Base-by-base conservation (phyloP, 345 rosid species). In the Nasturtium officinale region DNA sequence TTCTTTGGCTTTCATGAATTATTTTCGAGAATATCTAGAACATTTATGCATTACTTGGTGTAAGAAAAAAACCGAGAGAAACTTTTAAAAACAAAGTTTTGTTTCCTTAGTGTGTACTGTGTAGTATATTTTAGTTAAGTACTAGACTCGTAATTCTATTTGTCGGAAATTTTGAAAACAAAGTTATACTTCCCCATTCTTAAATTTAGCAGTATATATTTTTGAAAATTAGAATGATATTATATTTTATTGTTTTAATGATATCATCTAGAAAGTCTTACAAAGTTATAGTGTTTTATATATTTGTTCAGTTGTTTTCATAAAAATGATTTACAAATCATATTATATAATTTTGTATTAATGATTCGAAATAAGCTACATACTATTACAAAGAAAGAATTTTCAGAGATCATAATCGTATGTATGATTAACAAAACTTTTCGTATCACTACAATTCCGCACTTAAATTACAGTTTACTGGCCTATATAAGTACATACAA, bases 11-110 rank as follows among this genome's bases (percentile, higher is more conserved):
- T 29, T 30, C 23, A 62, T 63, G 37, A 63, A 63, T 23, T 73
- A 54, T 62, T 15, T 72, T 42, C 35, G 21, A 45, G 16, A 61
- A 40, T n/a, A 52, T 52, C 51, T 55, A 18, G 52, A 52, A 51
- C 52, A 37, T 17, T 60, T 17, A 45, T 63, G 38, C 68, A 63
- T 16, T 29, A 15, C 8, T 45, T 61, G 37, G 17, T 45, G 38
- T 62, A n/a, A 25, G 51, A 8, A 40, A 6, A 18, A 33, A 18
- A 18, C 5, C 5, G n/a, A 18, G 13, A 32, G 15, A 32, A 9
- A 9, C 17, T 33, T n/a, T 7, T 0, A 26, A 13, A 13, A 9
- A 11, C 0, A 2, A 23, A 23, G 25, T 23, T 2, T 23, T 2
- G 11, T 51, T 12, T 10, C 28, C n/a, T 16, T 20, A 47, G 5